Percentiles rank a stretch among this genome's conserved stretches.
Evolutionary conservation across 441 rosid genomes (phyloP).

Genomic region (Syzygium syzygioides): DNA sequence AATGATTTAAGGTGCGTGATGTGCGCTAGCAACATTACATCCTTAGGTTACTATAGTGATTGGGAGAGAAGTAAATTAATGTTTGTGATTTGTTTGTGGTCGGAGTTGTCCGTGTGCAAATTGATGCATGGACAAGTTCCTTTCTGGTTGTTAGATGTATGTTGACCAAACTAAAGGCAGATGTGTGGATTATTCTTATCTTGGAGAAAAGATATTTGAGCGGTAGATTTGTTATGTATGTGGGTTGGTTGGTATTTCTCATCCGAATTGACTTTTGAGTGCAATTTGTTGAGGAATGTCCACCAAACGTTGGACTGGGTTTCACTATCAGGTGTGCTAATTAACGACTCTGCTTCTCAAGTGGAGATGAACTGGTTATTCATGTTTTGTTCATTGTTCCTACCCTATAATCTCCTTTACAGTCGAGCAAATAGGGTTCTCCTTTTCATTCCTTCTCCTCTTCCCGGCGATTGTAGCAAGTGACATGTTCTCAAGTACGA

Average conservation of each 20-base stretch:
- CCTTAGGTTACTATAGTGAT: neutral
- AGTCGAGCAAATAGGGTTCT: no score
- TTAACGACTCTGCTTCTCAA: neutral
- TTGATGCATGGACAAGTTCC: neutral
- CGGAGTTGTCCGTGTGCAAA: neutral
- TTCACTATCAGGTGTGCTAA: neutral
- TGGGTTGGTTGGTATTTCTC: neutral
- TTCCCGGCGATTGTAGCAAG: no score
- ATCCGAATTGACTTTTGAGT: neutral
- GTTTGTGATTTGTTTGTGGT: neutral
- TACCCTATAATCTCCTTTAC: neutral
- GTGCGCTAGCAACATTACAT: neutral
- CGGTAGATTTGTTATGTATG: neutral
- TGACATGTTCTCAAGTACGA: neutral
- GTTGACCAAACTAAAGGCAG: neutral
- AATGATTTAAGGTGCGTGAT: neutral
- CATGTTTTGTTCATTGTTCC: neutral
- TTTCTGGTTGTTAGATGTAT: neutral
- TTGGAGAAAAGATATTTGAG: neutral
- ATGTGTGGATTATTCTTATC: neutral
- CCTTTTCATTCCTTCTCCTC: no score
- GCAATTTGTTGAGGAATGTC: neutral
- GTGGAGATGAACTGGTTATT: neutral
- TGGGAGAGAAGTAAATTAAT: neutral
- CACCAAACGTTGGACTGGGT: neutral